Evolutionary conservation across 768 basidiomycete species (phyloP).

Genomic region (Mrakia blollopis): DNA sequence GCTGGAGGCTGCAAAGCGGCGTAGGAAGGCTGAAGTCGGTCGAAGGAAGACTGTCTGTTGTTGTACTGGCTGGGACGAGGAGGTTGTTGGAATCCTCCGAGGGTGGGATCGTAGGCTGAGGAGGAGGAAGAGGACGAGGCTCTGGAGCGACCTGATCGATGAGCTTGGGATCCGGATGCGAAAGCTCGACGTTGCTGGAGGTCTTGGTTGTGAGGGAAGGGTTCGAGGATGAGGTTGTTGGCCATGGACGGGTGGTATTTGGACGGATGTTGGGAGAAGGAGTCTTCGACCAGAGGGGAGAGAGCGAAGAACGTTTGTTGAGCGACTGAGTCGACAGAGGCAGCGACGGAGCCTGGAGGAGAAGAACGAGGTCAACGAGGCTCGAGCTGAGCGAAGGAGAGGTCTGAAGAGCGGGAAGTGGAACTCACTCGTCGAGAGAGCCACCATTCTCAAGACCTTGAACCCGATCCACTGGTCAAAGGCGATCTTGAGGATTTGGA

Average conservation of each 20-base stretch:
- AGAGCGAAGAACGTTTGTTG: constrained; percentile 81
- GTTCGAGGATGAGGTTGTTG: not conserved
- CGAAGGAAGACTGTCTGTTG: not conserved
- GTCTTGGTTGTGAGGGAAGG: not conserved
- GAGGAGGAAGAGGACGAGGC: not conserved
- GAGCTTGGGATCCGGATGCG: not conserved
- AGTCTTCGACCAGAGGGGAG: constrained; percentile 51
- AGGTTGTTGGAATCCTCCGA: constrained; percentile 12
- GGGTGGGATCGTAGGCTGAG: not conserved
- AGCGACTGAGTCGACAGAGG: constrained; percentile 85
- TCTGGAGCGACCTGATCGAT: not conserved
- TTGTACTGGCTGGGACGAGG: constrained; percentile 6
- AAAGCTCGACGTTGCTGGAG: not conserved
- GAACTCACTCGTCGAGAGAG: constrained; percentile 58
- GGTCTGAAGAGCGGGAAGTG: not conserved
- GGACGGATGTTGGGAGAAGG: not conserved
- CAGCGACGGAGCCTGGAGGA: constrained; percentile 48
- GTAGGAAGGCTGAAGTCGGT: no score
- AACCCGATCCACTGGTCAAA: constrained; percentile 89
- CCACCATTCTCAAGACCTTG: constrained; percentile 78
- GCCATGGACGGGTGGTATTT: not conserved
- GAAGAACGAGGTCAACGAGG: no score
- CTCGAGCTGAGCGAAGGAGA: not conserved
- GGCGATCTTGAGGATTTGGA: constrained; percentile 86
- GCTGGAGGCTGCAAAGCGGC: not conserved